Percentiles rank a stretch among this genome's conserved stretches.
These are phyloP conservation scores for Chlorella sp. DNA, from an alignment of 139 green algal species.

Conservation along the genomic window DNA sequence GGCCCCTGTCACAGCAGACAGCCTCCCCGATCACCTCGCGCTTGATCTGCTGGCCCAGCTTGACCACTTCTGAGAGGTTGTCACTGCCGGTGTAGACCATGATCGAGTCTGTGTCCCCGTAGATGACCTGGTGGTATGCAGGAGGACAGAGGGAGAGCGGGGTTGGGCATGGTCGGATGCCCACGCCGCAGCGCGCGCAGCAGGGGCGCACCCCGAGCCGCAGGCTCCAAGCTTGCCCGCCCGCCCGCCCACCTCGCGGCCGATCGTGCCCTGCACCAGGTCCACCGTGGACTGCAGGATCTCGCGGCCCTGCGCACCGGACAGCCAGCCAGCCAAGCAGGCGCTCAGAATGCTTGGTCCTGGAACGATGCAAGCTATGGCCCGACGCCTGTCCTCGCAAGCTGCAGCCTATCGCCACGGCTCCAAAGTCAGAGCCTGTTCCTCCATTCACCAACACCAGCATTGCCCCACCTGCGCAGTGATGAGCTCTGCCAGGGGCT, in stretches of 20 bases:
- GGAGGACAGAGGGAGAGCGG: neutral
- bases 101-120: conserved; percentile 98
- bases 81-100: conserved; percentile 90
- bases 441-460: no score
- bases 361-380: no score
- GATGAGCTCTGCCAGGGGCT: conserved; percentile 93
- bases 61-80: conserved; percentile 63
- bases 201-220: neutral
- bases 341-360: no score
- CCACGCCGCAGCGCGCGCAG: neutral
- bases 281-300: conserved; percentile 96
- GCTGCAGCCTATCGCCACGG: no score
- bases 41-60: conserved; percentile 77
- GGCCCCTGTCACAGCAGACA: neutral
- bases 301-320: conserved; percentile 90
- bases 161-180: neutral
- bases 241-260: conserved; percentile 52
- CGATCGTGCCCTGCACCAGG: conserved; percentile 79
- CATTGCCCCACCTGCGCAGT: no score
- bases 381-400: no score
- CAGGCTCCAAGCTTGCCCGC: neutral
- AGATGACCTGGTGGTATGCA: conserved; percentile 79
- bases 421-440: no score
- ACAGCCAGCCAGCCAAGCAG: no score
- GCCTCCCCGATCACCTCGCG: conserved; percentile 35